Evolutionary conservation across 2,329 filamentous ascomycete genomes (phyloP).

Genomic region (Hymenoscyphus scutula): DNA sequence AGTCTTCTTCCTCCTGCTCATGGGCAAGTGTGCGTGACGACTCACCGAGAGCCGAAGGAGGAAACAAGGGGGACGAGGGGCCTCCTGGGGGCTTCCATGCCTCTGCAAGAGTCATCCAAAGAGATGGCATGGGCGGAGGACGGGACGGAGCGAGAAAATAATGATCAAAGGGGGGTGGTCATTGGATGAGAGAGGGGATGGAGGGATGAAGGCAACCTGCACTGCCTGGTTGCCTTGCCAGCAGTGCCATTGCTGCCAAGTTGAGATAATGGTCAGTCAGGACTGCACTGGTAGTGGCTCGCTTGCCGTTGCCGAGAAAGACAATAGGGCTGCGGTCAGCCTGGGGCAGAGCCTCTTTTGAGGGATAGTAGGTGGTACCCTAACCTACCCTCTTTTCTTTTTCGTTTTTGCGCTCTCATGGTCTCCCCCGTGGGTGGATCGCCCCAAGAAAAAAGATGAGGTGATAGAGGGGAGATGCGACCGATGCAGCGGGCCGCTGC

Average conservation of each 20-base stretch:
- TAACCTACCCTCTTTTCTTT: not conserved
- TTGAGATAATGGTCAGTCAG: not conserved
- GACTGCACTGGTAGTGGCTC: not conserved
- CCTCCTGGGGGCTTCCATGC: not conserved
- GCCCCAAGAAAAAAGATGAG: not conserved
- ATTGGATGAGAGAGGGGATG: not conserved
- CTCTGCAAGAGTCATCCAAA: constrained; percentile 23
- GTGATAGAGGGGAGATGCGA: not conserved
- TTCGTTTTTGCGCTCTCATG: too few species aligned
- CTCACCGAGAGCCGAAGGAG: constrained; percentile 10
- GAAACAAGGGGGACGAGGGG: constrained; percentile 13
- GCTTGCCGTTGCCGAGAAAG: constrained; percentile 4
- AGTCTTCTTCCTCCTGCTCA: constrained; percentile 6
- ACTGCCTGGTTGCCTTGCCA: constrained; percentile 20
- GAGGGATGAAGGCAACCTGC: constrained; percentile 10
- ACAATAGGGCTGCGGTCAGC: constrained; percentile 11
- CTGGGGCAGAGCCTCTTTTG: constrained; percentile 20
- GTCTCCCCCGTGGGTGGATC: not conserved
- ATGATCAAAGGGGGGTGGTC: not conserved
- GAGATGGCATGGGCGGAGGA: not conserved
- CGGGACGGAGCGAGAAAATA: constrained; percentile 4
- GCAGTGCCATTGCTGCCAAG: not conserved
- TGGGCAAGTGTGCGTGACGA: not conserved
- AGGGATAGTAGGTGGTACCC: too few species aligned
- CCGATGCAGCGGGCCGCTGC: not conserved